These are phyloP conservation scores for Theobroma grandiflorum DNA, from an alignment of 441 rosid species.

Conservation along the genomic window DNA sequence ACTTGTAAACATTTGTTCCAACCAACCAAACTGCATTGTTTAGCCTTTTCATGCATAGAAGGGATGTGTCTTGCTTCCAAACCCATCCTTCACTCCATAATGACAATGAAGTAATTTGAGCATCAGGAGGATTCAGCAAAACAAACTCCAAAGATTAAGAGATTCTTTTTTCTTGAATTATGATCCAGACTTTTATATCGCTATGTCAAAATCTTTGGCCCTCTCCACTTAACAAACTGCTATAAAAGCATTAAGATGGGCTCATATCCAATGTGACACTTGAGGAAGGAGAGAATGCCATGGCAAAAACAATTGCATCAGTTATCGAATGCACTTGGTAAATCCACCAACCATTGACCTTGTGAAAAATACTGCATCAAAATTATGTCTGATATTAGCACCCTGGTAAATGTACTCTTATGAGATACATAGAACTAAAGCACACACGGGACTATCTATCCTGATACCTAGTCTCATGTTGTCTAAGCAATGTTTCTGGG, in stretches of 20 bases:
- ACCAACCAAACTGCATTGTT: conserved; percentile 12
- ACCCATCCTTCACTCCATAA: conserved; percentile 23
- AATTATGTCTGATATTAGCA: conserved; percentile 50
- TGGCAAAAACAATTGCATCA: conserved; percentile 42
- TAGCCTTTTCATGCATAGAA: conserved; percentile 14
- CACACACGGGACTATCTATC: conserved; percentile 27
- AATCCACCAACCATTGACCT: conserved; percentile 47
- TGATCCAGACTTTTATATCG: conserved; percentile 27
- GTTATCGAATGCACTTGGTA: conserved; percentile 40
- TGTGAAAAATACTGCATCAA: conserved; percentile 45
- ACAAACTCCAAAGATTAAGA: conserved; percentile 21
- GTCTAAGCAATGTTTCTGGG: conserved; percentile 22
- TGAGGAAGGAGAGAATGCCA: conserved; percentile 40
- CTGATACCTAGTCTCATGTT: conserved; percentile 29
- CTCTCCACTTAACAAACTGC: conserved; percentile 33
- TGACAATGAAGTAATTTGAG: conserved; percentile 14
- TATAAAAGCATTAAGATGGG: conserved; percentile 30
- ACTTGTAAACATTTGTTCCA: conserved; percentile 9
- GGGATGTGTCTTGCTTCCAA: conserved; percentile 20
- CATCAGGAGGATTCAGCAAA: conserved; percentile 10
- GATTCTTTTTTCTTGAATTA: conserved; percentile 37
- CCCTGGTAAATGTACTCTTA: conserved; percentile 39
- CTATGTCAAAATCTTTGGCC: conserved; percentile 31
- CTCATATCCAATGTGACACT: conserved; percentile 39
- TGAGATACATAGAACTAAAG: conserved; percentile 40